These are phyloP conservation scores for Aeschynomene evenia DNA, from an alignment of 306 rosid genomes.

Conservation along the genomic window DNA sequence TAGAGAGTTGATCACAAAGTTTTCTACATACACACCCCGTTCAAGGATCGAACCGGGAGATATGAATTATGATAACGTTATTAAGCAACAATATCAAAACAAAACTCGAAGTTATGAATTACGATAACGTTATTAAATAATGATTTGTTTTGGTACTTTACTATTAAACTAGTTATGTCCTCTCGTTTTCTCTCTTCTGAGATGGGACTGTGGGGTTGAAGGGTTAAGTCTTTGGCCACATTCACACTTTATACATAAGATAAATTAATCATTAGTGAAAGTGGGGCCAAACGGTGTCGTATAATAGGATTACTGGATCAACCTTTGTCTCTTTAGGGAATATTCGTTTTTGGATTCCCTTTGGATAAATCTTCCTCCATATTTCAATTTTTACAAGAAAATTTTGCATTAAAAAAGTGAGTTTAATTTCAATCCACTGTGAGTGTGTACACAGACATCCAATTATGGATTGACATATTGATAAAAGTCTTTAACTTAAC, in stretches of 20 bases:
- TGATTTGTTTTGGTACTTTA: neutral
- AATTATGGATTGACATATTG: too few relatives aligned
- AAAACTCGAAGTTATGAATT: neutral
- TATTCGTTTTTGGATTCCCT: neutral
- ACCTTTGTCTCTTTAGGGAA: constrained; percentile 7
- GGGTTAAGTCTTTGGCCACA: neutral
- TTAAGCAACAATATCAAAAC: too few relatives aligned
- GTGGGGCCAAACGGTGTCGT: neutral
- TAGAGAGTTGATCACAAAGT: too few relatives aligned
- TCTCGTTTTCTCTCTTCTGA: neutral
- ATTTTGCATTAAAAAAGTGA: too few relatives aligned
- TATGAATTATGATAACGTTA: too few relatives aligned
- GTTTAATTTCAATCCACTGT: too few relatives aligned
- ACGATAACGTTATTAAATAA: neutral
- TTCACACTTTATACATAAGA: neutral
- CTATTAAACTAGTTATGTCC: neutral
- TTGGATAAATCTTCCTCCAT: neutral
- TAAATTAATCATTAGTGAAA: neutral
- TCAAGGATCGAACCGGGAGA: too few relatives aligned
- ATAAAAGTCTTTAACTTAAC: too few relatives aligned
- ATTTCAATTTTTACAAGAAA: too few relatives aligned
- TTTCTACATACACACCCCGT: too few relatives aligned
- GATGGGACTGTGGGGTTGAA: neutral
- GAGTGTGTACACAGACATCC: too few relatives aligned
- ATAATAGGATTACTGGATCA: neutral